Base-by-base conservation (phyloP, 148 eudicot species). In the Diospyros lotus region DNA sequence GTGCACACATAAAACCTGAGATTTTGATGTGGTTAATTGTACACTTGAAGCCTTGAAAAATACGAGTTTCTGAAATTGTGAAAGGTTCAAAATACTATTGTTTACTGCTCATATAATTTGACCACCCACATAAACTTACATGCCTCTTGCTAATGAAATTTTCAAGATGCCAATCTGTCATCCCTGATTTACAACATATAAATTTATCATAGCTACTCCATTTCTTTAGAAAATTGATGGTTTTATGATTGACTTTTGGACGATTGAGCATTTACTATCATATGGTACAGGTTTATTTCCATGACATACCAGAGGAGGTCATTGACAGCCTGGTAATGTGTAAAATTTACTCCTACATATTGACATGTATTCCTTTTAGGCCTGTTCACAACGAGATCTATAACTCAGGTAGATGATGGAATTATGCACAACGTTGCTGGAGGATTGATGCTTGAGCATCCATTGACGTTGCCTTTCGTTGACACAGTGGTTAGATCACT, bases 381-480 rank as follows among this genome's bases (percentile, higher is more conserved):
- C 38, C 61, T 11, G 15, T 44, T 67, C 9, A 2, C 3, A 5
- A 38, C 14, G 6, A 9, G n/a, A 28, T 72, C 9, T 58, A 28
- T 28, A 28, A 13, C 54, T 77, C 69, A 87, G 90, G 80, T 87
- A 8, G 85, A 83, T 55, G 90, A 87, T 65, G 90, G 64, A 71
- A 69, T 87, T 40, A 81, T 70, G 68, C 84, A 84, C 65, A 82
- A 82, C 64, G 90, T 87, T 69, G 90, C 90, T 74, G 90, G 90
- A 12, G 90, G 83, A 71, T 80, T 87, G 83, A 87, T 85, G 86
- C 82, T 87, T 75, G 90, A 87, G 69, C 90, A 87, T 77, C 90
- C 90, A 17, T 45, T 87, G 64, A 81, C 81, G 11, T 55, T 81
- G 75, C 90, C 88, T 28, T 83, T 84, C n/a, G 82, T 87, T 72